Base-by-base conservation (phyloP, 1,139 yeast species). In the Meyerozyma elateridarum region DNA sequence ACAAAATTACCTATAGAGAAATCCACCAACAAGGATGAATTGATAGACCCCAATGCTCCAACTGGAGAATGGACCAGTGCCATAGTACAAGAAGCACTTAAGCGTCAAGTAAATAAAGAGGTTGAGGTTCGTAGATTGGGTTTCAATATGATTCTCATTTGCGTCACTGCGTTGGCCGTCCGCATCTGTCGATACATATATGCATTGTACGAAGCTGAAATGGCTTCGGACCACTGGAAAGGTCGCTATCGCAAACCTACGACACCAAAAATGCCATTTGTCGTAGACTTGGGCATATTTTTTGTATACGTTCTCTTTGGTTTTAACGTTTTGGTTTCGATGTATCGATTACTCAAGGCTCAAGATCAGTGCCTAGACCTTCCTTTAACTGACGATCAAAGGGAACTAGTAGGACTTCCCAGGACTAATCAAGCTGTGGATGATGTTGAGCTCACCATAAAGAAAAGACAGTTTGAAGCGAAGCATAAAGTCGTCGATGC, bases 21-120 rank as follows among this genome's bases (percentile, higher is more conserved):
- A n/a, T n/a, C n/a, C n/a, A 9, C 19, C 6, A 14, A 14, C 18
- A 15, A 13, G 9, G 27, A 6, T 8, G 17, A 13, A 2, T n/a
- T 8, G 6, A 13, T 15, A 9, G 18, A 12, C 4, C 15, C 9
- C 11, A 14, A 24, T 14, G 27, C n/a, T 24, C 65, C 69, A 1
- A 50, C 61, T 1, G 73, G 71, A 1, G 58, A 54, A n/a, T 67
- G 73, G 73, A 46, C 49, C 15, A 64, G 56, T 38, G 72, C 72
- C 3, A 52, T 62, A 17, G 54, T 67, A 42, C 44, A 46, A 31
- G 52, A 52, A 32, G 73, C 73, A 0, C 48, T 68, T 31, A 22
- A 44, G 4, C 44, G 73, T 21, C 73, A 66, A 41, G 45, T 54
- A 3, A 58, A 62, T 42, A 50, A 52, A 31, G 65, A 61, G 33